These are phyloP conservation scores for Umbelopsis isabellina DNA, from an alignment of 192 early-diverging fungal species.

Conservation along the genomic window DNA sequence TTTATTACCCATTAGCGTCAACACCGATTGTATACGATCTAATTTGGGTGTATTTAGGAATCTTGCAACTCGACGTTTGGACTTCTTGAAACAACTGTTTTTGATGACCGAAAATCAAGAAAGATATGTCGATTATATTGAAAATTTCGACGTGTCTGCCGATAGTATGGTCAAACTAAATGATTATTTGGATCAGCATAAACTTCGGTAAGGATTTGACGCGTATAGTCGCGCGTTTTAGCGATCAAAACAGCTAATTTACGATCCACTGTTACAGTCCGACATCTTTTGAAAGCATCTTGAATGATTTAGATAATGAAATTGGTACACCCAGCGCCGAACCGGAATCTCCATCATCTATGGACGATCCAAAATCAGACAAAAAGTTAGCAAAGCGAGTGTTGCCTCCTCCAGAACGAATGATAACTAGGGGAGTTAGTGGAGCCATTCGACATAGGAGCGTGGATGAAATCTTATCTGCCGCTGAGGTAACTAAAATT, in stretches of 20 bases:
- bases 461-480: slow-evolving; percentile 58
- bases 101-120: slow-evolving; percentile 23
- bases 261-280: not conserved
- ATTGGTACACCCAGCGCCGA: not conserved
- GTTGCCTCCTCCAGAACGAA: slow-evolving; percentile 55
- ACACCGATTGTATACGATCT: not conserved
- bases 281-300: slow-evolving; percentile 8
- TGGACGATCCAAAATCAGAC: slow-evolving; percentile 20
- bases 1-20: not conserved
- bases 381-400: slow-evolving; percentile 36
- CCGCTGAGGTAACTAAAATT: slow-evolving; percentile 27
- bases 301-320: not conserved
- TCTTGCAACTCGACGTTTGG: slow-evolving; percentile 16
- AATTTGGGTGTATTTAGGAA: slow-evolving; percentile 9
- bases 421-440: slow-evolving; percentile 63
- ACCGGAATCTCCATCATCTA: not conserved
- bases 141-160: slow-evolving; percentile 23
- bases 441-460: slow-evolving; percentile 60
- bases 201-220: slow-evolving; percentile 22
- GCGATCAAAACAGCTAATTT: not conserved
- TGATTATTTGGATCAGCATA: slow-evolving; percentile 23
- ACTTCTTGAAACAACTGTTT: slow-evolving; percentile 26
- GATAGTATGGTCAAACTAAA: slow-evolving; percentile 21
- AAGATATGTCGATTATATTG: slow-evolving; percentile 21
- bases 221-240: not conserved